phyloP scores from a whole-genome alignment of 2,329 filamentous ascomycete genomes.

The Zasmidium angulare region DNA sequence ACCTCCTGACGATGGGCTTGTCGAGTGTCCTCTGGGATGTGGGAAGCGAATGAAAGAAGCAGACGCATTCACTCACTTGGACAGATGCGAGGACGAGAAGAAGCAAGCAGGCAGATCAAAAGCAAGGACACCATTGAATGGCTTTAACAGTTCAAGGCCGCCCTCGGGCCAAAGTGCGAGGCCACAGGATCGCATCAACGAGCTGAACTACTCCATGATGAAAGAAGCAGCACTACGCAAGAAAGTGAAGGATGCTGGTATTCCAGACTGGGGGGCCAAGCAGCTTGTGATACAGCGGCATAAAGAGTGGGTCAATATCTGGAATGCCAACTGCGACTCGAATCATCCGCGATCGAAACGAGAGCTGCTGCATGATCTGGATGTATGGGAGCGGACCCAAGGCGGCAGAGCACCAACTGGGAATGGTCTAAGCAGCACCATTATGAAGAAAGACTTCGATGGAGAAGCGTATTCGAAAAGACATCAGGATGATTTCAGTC shows the following conservation, averaged over 20 bases:
- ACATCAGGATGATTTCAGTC: constrained; percentile 73
- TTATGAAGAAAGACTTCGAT: constrained; percentile 90
- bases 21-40: constrained; percentile 80
- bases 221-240: constrained; percentile 75
- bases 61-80: constrained; percentile 77
- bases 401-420: constrained; percentile 57
- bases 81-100: constrained; percentile 57
- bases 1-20: constrained; percentile 66
- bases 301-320: constrained; percentile 90
- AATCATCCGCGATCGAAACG: constrained; percentile 66
- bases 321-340: constrained; percentile 96
- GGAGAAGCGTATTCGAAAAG: constrained; percentile 70
- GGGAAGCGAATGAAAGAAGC: constrained; percentile 73
- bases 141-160: constrained; percentile 8
- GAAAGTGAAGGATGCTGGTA: constrained; percentile 77
- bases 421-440: constrained; percentile 41
- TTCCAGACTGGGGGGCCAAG: constrained; percentile 68
- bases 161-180: constrained; percentile 33
- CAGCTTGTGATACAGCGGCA: constrained; percentile 75
- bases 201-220: constrained; percentile 83
- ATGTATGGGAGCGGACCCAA: constrained; percentile 82
- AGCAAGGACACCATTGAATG: constrained; percentile 22
- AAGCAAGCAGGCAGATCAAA: constrained; percentile 26
- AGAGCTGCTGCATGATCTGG: constrained; percentile 75
- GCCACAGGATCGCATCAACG: constrained; percentile 66